Evolutionary conservation across 176 grass and related monocot species (phyloP).

Genomic region (Aegilops umbellulata): DNA sequence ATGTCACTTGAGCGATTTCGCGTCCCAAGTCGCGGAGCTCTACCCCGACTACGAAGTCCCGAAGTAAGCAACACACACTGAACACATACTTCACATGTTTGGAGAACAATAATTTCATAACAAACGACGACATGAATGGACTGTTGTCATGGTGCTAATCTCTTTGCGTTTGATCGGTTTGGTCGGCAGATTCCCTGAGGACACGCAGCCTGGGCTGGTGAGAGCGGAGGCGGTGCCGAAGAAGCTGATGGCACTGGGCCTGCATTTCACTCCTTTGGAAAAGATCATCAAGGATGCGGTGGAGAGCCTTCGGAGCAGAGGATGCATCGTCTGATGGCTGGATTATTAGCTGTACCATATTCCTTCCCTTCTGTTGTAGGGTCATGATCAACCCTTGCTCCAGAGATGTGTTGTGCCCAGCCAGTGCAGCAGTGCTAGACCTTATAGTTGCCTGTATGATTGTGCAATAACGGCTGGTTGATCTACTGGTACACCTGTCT

Average conservation of each 20-base stretch:
- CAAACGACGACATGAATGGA: not conserved
- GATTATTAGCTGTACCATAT: not conserved
- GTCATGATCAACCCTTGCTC: not conserved
- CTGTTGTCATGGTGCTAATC: not conserved
- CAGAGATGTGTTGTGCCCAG: not conserved
- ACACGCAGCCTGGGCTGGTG: slow-evolving; percentile 69
- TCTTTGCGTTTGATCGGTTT: not conserved
- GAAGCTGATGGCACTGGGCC: slow-evolving; percentile 66
- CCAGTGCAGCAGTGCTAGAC: no score
- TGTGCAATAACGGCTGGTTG: not conserved
- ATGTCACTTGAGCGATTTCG: slow-evolving; percentile 69
- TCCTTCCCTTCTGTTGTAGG: not conserved
- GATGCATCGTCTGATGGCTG: slow-evolving; percentile 29
- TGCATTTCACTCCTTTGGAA: slow-evolving; percentile 63
- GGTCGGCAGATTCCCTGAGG: slow-evolving; percentile 46
- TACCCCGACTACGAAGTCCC: slow-evolving; percentile 65
- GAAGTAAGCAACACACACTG: no score
- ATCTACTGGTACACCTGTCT: not conserved
- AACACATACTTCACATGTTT: not conserved
- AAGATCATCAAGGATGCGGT: slow-evolving; percentile 69
- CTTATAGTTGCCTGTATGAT: no score
- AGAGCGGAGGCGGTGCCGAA: slow-evolving; percentile 56
- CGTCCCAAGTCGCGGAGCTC: slow-evolving; percentile 57
- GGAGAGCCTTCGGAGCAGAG: slow-evolving; percentile 69
- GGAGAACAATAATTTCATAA: no score